Conservation (phyloP, 345 rosid species). For the Gynandropsis gynandra region DNA sequence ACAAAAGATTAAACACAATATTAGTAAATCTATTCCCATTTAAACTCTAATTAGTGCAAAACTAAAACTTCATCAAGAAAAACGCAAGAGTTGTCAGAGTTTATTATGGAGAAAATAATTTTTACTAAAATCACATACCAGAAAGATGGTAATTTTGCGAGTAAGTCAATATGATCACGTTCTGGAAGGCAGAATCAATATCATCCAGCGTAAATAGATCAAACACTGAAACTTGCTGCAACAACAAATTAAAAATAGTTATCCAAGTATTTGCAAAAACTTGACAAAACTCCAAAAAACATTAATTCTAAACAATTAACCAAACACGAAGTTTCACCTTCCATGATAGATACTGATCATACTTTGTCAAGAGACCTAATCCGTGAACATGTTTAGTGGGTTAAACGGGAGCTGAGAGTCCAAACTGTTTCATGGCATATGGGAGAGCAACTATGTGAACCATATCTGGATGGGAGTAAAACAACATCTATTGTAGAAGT, state of each 20-base stretch:
- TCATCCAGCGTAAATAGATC: constrained; percentile 88
- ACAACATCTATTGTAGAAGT: constrained; percentile 83
- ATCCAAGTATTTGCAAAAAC: neutral
- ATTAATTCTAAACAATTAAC: neutral
- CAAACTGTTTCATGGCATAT: constrained; percentile 79
- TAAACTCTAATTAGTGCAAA: neutral
- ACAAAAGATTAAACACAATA: neutral
- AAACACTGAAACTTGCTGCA: constrained; percentile 93
- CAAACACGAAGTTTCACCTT: constrained; percentile 37
- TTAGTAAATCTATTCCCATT: neutral
- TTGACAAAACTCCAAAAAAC: neutral
- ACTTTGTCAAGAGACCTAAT: constrained; percentile 89
- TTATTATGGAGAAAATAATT: neutral
- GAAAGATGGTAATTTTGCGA: constrained; percentile 82
- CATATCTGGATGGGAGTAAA: constrained; percentile 77
- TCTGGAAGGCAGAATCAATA: constrained; percentile 86
- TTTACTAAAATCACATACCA: constrained; percentile 39
- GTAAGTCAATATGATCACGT: constrained; percentile 73
- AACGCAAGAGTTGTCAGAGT: neutral
- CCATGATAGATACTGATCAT: constrained; percentile 80
- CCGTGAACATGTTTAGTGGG: constrained; percentile 78
- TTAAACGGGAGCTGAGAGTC: constrained; percentile 79
- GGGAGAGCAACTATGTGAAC: constrained; percentile 94
- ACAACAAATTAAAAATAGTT: constrained; percentile 12
- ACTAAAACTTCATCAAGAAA: constrained; percentile 1